Evolutionary conservation across 805 yeast species (phyloP).

Genomic region (Candida boidinii): DNA sequence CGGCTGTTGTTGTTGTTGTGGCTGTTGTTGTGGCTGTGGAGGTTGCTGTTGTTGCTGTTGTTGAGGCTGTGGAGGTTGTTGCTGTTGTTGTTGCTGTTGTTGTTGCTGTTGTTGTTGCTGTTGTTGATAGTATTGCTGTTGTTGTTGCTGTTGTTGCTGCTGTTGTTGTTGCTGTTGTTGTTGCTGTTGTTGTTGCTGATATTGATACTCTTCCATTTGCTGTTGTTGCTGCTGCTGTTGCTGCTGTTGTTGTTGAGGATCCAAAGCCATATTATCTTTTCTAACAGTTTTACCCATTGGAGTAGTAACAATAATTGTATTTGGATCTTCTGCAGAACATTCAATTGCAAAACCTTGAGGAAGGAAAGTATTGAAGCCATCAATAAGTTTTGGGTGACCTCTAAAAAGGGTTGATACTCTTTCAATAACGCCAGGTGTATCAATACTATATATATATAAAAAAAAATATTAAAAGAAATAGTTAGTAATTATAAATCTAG

Average conservation of each 20-base stretch:
- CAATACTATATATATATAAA: conserved; percentile 40
- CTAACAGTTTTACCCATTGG: conserved; percentile 84
- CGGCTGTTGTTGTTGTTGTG: conserved; percentile 7
- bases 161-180: conserved; percentile 3
- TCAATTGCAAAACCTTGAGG: conserved; percentile 96
- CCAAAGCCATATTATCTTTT: conserved; percentile 39
- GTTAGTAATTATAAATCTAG: background rate
- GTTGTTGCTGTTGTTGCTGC: conserved; percentile 7
- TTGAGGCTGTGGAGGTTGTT: conserved; percentile 4
- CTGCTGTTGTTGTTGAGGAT: conserved; percentile 20
- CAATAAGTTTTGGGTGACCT: conserved; percentile 89
- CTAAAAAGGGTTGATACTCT: conserved; percentile 85
- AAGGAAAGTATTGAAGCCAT: conserved; percentile 94
- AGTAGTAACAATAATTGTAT: conserved; percentile 89
- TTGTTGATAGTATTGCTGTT: conserved; percentile 5
- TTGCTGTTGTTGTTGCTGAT: conserved; percentile 5
- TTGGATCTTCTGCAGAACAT: conserved; percentile 88
- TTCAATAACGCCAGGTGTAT: conserved; percentile 97
- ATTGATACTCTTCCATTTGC: conserved; percentile 6
- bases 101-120: conserved; percentile 1
- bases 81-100: conserved; percentile 4
- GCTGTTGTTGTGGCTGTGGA: conserved; percentile 4
- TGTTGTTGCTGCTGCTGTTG: conserved; percentile 13
- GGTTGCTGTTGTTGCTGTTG: conserved; percentile 9
- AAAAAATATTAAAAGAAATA: conserved; percentile 11